Base-by-base conservation (phyloP, 2,329 filamentous ascomycete genomes). In the Monosporascus sp. region DNA sequence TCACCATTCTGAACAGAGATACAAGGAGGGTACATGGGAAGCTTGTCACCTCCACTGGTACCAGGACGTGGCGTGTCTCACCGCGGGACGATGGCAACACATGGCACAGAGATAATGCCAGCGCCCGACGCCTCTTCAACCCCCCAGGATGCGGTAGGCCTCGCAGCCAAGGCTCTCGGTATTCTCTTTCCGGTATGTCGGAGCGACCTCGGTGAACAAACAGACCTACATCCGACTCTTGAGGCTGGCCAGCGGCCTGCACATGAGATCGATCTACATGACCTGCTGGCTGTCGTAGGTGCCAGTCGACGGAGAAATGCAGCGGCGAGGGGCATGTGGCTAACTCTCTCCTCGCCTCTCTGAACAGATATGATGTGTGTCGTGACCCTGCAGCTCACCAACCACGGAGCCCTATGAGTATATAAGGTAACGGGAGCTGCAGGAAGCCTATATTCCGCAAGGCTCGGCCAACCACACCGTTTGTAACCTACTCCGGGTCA, bases 11-110 rank as follows among this genome's bases (percentile, higher is more conserved):
- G 20, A 43, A 20, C 19, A 43, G 40, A 43, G 53, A 51, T 56
- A 57, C 58, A 52, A 56, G 40, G 40, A 52, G 26, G 46, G 53
- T 59, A 57, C 56, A 52, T 56, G 20, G 56, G 50, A 36, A 34
- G 46, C 45, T 43, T 41, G 49, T 54, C 54, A 52, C 43, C 14
- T 48, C 36, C 37, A 11, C 48, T 54, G 55, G 49, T 19, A 49
- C n/a, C 26, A 27, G 14, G 37, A 38, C 55, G 49, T 49, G 50
- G 37, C 36, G 38, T 48, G 49, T 50, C 50, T 51, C 48, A 51
- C 31, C 45, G 51, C 45, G 51, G 51, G 36, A 53, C 19, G 52
- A 51, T 40, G 51, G 49, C 16, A 49, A 41, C 43, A 51, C 26
- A 52, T 57, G 55, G 55, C 56, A 48, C 52, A 53, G 52, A 56